Percentiles rank a stretch among this genome's conserved stretches.
phyloP scores from a whole-genome alignment of 2,329 filamentous ascomycete species.

The Aspergillus candidus region DNA sequence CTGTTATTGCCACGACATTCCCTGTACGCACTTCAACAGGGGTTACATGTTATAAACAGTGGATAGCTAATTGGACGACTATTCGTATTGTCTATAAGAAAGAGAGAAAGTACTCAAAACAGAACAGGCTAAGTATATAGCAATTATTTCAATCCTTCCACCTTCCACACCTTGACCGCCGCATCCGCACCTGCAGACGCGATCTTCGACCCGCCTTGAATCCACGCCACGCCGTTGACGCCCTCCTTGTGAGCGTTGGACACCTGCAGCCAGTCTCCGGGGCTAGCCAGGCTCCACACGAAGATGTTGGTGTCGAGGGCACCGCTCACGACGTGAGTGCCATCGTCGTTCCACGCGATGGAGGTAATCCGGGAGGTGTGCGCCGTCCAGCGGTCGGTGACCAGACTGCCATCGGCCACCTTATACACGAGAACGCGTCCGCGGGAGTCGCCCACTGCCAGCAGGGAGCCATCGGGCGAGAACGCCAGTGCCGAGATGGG shows the following conservation, averaged over 20 bases:
- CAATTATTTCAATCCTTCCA: conserved; percentile 46
- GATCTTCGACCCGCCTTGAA: conserved; percentile 59
- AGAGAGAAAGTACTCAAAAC: not conserved
- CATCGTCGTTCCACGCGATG: conserved; percentile 70
- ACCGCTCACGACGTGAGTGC: conserved; percentile 75
- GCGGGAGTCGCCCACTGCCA: conserved; percentile 75
- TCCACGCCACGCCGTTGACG: conserved; percentile 81
- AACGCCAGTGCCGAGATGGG: conserved; percentile 77
- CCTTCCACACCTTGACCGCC: conserved; percentile 81
- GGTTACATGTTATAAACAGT: no score
- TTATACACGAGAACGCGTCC: conserved; percentile 86
- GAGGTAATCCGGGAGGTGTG: conserved; percentile 63
- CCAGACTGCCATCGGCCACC: conserved; percentile 60
- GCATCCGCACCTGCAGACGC: conserved; percentile 82
- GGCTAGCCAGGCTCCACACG: conserved; percentile 80
- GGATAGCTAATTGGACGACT: not conserved
- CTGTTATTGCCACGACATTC: not conserved
- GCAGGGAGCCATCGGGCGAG: conserved; percentile 65
- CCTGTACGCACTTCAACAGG: conserved; percentile 1
- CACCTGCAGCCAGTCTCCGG: conserved; percentile 76
- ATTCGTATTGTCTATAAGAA: not conserved
- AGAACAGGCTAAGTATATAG: not conserved
- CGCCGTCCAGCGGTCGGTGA: conserved; percentile 72
- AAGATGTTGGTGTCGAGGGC: conserved; percentile 86
- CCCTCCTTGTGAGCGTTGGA: conserved; percentile 93